Conservation (phyloP, 2,329 filamentous ascomycete species). For the Metarhizium sp. region DNA sequence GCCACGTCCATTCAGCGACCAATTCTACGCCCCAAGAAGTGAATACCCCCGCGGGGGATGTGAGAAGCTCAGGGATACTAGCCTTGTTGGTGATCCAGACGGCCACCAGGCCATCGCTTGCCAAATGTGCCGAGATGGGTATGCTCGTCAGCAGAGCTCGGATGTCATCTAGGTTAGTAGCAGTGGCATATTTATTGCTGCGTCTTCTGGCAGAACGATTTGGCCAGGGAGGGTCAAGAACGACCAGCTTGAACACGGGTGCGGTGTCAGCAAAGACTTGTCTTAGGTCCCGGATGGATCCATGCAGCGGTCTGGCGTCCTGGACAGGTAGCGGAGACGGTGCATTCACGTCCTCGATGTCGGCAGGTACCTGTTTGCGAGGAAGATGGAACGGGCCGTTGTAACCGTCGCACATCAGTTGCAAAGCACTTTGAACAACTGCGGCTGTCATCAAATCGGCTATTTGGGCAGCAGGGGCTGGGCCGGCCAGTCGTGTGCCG, state of each 20-base stretch:
- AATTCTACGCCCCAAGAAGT: conserved; percentile 56
- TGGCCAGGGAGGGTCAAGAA: conserved; percentile 75
- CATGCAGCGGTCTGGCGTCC: conserved; percentile 41
- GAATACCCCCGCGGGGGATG: conserved; percentile 46
- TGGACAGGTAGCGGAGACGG: conserved; percentile 6
- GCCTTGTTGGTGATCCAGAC: conserved; percentile 73
- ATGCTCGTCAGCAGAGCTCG: conserved; percentile 40
- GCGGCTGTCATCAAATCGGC: conserved; percentile 45
- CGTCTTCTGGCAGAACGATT: conserved; percentile 63
- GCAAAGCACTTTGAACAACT: conserved; percentile 33
- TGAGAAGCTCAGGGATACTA: conserved; percentile 45
- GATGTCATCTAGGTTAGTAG: conserved; percentile 36
- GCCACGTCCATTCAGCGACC: conserved; percentile 67
- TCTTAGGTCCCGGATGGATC: conserved; percentile 34
- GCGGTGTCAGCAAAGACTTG: conserved; percentile 30
- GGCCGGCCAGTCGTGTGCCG: conserved; percentile 20
- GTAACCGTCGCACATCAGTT: conserved; percentile 23
- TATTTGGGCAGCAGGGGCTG: conserved; percentile 37
- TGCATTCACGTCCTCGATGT: background rate
- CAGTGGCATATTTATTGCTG: conserved; percentile 37
- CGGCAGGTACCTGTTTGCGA: conserved; percentile 18
- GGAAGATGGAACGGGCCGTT: conserved; percentile 37
- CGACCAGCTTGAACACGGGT: conserved; percentile 54
- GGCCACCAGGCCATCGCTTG: conserved; percentile 48
- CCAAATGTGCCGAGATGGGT: conserved; percentile 47